Evolutionary conservation across 306 rosid species (phyloP).

Genomic region (Cicer chorassanicum): DNA sequence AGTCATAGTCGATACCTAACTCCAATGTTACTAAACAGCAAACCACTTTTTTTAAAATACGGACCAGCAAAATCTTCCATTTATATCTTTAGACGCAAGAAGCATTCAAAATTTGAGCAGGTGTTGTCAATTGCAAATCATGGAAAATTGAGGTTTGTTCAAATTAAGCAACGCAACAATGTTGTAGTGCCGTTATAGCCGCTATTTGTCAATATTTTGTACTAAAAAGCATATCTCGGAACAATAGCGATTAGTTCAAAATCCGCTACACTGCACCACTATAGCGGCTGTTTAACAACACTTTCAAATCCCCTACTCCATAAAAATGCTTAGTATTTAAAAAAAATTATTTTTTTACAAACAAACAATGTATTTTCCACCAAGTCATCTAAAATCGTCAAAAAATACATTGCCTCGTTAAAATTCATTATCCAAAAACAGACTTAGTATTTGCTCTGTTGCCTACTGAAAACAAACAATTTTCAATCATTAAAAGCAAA

Average conservation of each 20-base stretch:
- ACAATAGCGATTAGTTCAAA: too few relatives aligned
- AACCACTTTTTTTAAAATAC: background rate
- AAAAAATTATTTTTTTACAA: background rate
- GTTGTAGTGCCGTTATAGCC: too few relatives aligned
- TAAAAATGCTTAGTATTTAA: background rate
- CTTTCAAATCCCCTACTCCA: background rate
- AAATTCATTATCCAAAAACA: background rate
- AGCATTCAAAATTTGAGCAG: background rate
- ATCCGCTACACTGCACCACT: too few relatives aligned
- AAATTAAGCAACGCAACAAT: too few relatives aligned
- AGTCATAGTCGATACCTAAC: background rate
- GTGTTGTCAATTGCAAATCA: too few relatives aligned
- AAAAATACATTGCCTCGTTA: background rate
- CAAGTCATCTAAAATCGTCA: background rate
- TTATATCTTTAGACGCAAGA: background rate
- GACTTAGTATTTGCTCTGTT: background rate
- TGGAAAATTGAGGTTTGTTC: too few relatives aligned
- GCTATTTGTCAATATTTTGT: too few relatives aligned
- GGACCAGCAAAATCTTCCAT: background rate
- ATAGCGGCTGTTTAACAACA: too few relatives aligned
- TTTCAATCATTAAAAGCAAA: slow-evolving; percentile 18
- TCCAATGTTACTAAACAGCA: background rate
- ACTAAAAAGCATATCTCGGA: too few relatives aligned
- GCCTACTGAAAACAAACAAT: background rate
- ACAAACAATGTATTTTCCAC: background rate